Evolutionary conservation across 257 asterid species (phyloP), one percentile per base, ranked within the genome.

Genomic region (Lantana camara): DNA sequence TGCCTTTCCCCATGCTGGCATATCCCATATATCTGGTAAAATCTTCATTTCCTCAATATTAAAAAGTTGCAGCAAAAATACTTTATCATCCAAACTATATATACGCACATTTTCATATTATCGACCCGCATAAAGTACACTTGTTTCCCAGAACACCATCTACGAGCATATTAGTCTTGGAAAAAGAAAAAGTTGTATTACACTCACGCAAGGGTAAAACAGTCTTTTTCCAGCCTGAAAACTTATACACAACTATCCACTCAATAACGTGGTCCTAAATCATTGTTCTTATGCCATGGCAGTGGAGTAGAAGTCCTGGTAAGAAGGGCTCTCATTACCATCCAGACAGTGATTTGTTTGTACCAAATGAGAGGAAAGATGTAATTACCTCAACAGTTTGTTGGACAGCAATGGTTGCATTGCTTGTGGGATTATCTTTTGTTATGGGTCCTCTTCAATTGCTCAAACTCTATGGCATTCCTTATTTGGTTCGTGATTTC

Each of bases 281-380:
- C 5, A 27, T 2, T 35, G 40, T 5, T 35, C 9, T 35, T 35
- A 5, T 2, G 64, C 53, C 3, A 72, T 72, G 32, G 29, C 82
- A 92, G 98, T 89, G 96, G 98, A 13, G 82, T 60, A 80, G 98
- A 79, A 92, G 96, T 72, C 97, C 99, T 12, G 97, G 97, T 38
- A 93, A 93, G 66, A 70, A 58, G 34, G 99, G 97, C 13, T 93
- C 99, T 71, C 99, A 93, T 79, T 93, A 62, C 79, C 66, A 85
- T 58, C 96, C 99, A 15, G 85, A 64, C 74, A 93, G 97, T 24
- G 95, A 90, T 82, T 76, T 93, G 70, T 93, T 90, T 67, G 78
- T 79, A 19, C 86, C 95, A n/a, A 83, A 73, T 53, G 97, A 93
- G 77, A 82, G 79, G 64, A 84, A 80, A 67, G 95, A 85, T 69